Evolutionary conservation across 345 rosid genomes (phyloP).

Genomic region (Turritis glabra): DNA sequence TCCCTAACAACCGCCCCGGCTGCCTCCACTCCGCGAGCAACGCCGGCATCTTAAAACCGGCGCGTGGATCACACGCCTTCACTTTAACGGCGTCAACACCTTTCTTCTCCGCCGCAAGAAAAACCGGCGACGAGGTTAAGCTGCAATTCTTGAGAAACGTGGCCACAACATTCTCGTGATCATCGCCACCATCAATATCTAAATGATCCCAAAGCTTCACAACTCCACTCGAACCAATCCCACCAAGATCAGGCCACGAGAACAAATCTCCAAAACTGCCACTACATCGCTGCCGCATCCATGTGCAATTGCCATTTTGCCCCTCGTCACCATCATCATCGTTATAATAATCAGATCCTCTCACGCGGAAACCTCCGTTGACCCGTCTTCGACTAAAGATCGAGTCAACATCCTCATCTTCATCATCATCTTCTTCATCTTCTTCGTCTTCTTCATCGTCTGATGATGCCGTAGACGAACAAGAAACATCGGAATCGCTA

Average conservation of each 20-base stretch:
- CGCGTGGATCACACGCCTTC: slow-evolving; percentile 69
- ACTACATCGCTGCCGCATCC: slow-evolving; percentile 28
- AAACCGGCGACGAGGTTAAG: slow-evolving; percentile 38
- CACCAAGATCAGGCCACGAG: slow-evolving; percentile 43
- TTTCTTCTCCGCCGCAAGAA: slow-evolving; percentile 46
- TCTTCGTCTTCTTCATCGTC: slow-evolving; percentile 26
- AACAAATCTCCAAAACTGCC: slow-evolving; percentile 51
- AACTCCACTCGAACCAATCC: slow-evolving; percentile 38
- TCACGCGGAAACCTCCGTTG: slow-evolving; percentile 47
- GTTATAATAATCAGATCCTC: slow-evolving; percentile 40
- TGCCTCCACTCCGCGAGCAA: slow-evolving; percentile 74
- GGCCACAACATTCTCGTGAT: slow-evolving; percentile 43
- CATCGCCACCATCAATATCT: slow-evolving; percentile 41
- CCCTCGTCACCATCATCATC: not conserved
- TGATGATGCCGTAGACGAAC: slow-evolving; percentile 38
- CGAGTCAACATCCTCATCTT: slow-evolving; percentile 28
- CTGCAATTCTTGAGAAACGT: slow-evolving; percentile 32
- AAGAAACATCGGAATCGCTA: slow-evolving; percentile 47
- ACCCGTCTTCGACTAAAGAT: slow-evolving; percentile 20
- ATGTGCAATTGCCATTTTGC: slow-evolving; percentile 1
- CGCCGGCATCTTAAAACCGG: slow-evolving; percentile 47
- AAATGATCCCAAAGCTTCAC: slow-evolving; percentile 43
- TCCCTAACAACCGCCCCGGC: slow-evolving; percentile 38
- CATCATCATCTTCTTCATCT: slow-evolving; percentile 24
- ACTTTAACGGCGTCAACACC: slow-evolving; percentile 39